Conservation (phyloP, 2,329 filamentous ascomycete species). For the Pyricularia pennisetigena region DNA sequence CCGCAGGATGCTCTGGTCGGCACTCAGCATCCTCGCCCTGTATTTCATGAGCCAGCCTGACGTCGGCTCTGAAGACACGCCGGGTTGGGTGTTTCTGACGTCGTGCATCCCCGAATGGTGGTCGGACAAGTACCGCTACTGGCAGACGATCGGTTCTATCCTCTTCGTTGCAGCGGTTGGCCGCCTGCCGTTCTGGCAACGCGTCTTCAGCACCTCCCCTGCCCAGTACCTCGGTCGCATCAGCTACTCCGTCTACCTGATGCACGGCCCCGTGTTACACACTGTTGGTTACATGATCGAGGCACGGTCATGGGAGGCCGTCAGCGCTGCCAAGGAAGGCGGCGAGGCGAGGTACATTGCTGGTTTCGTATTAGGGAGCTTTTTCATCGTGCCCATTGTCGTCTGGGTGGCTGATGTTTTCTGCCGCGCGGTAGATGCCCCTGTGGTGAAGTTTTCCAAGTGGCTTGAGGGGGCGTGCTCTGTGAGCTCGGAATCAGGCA, state of each 20-base stretch:
- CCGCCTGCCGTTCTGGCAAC: constrained; percentile 45
- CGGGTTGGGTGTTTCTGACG: constrained; percentile 40
- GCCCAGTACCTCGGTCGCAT: constrained; percentile 54
- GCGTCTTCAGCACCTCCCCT: constrained; percentile 47
- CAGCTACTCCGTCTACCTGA: constrained; percentile 52
- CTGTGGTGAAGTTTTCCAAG: constrained; percentile 44
- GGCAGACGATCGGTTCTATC: constrained; percentile 42
- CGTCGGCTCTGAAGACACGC: constrained; percentile 28
- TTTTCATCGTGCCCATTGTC: constrained; percentile 49
- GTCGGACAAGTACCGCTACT: constrained; percentile 41
- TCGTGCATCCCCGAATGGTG: constrained; percentile 39
- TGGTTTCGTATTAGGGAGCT: constrained; percentile 47
- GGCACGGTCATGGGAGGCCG: constrained; percentile 31
- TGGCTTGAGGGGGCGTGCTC: constrained; percentile 27
- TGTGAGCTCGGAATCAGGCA: background rate
- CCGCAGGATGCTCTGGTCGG: constrained; percentile 29
- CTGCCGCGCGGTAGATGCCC: constrained; percentile 47
- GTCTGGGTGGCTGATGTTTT: constrained; percentile 47
- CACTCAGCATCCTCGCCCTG: constrained; percentile 36
- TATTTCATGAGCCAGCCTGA: constrained; percentile 42
- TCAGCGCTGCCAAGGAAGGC: constrained; percentile 25
- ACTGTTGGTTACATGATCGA: constrained; percentile 41
- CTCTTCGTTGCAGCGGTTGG: constrained; percentile 44
- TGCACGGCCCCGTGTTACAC: constrained; percentile 53
- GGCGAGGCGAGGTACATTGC: constrained; percentile 32